These are phyloP conservation scores for Candida koratica DNA, from an alignment of 805 yeast genomes.

Conservation along the genomic window DNA sequence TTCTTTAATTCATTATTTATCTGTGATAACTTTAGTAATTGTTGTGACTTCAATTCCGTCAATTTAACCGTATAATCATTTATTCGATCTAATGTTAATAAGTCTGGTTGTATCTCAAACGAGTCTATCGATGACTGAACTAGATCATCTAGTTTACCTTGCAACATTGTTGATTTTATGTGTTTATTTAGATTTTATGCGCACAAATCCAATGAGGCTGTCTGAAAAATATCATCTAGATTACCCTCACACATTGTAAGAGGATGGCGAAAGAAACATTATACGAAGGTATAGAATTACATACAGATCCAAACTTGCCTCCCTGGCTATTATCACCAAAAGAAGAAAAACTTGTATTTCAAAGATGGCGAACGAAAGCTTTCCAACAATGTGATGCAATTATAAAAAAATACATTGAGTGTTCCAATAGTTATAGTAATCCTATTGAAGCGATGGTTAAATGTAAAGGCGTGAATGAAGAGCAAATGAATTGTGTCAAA, in stretches of 20 bases:
- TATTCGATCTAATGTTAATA: conserved; percentile 43
- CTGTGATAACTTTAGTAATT: conserved; percentile 15
- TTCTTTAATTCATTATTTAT: conserved; percentile 11
- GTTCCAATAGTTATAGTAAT: conserved; percentile 54
- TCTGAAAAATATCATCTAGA: conserved; percentile 34
- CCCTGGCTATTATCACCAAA: conserved; percentile 73
- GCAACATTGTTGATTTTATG: conserved; percentile 25
- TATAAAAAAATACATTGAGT: conserved; percentile 66
- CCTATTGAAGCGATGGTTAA: conserved; percentile 63
- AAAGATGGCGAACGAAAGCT: conserved; percentile 63
- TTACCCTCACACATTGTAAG: conserved; percentile 28
- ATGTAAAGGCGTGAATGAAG: conserved; percentile 56
- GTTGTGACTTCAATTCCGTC: conserved; percentile 23
- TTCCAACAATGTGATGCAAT: conserved; percentile 63
- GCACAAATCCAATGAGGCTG: conserved; percentile 28
- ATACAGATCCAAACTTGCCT: conserved; percentile 51
- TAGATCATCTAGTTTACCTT: conserved; percentile 31
- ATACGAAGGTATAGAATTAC: conserved; percentile 36
- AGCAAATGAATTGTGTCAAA: conserved; percentile 61
- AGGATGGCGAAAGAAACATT: conserved; percentile 23
- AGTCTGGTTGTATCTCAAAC: conserved; percentile 51
- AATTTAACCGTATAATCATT: conserved; percentile 28
- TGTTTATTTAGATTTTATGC: conserved; percentile 7
- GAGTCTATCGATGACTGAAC: conserved; percentile 42
- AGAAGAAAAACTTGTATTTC: conserved; percentile 70